Evolutionary conservation across 2,329 filamentous ascomycete genomes (phyloP), one percentile per base, ranked within the genome.

Genomic region (Ophiocordyceps australis): DNA sequence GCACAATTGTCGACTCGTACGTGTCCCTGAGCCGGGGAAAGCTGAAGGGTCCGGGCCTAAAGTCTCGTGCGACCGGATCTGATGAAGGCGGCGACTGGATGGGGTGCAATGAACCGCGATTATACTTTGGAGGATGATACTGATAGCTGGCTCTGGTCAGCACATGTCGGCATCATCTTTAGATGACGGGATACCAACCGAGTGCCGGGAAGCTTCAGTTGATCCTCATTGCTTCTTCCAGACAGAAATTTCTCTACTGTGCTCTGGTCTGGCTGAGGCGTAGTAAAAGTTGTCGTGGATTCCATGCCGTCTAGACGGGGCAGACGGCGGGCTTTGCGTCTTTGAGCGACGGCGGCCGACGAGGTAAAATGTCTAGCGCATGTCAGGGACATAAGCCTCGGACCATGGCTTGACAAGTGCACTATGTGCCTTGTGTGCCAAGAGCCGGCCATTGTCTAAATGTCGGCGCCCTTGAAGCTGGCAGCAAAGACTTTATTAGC

Each of bases 81-180:
- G 85, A 89, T 26, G 74, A 67, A 20, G 73, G 65, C n/a, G 82
- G 86, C 31, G 82, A 79, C 56, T 93, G 82, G 42, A 94, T 73
- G 26, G 89, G 89, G 48, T 95, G 85, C 14, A 95, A 64, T 35
- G 85, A 85, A 29, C 89, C 89, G 43, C 86, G 80, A 52, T 93
- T 74, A 65, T 85, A 98, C 57, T 86, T 89, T 35, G 89, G 89
- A 26, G 86, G 76, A 36, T 85, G 82, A 53, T 78, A 95, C 54
- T 92, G 80, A 57, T 95, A 98, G 64, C 86, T 92, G 33, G 14
- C 14, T 6, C 14, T 20, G 16, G 32, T 32, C 11, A 32, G 31
- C 24, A 20, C 23, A 22, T 17, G n/a, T n/a, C n/a, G n/a, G n/a
- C n/a, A n/a, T n/a, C n/a, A n/a, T n/a, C n/a, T n/a, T n/a, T n/a